These are phyloP conservation scores for Ceratocystiopsis minuta DNA, from an alignment of 2,329 filamentous ascomycete species.

Conservation along the genomic window DNA sequence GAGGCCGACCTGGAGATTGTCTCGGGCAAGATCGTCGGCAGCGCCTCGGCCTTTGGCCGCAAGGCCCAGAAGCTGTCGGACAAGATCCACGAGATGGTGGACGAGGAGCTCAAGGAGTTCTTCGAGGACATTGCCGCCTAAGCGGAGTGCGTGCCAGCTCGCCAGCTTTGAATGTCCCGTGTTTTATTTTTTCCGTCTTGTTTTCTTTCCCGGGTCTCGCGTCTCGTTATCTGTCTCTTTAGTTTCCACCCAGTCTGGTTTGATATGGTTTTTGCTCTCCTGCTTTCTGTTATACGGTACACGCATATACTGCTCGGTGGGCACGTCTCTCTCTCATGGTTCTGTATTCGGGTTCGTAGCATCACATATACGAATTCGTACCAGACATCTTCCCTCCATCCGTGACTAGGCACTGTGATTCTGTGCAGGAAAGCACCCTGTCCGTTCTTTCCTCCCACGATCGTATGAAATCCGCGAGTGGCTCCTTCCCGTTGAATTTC, in stretches of 20 bases:
- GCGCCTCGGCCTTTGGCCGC: conserved; percentile 30
- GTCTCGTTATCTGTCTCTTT: background rate
- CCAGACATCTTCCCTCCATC: no score
- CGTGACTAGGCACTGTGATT: background rate
- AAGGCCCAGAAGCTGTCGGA: conserved; percentile 44
- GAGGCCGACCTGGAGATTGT: conserved; percentile 43
- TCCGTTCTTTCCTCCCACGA: background rate
- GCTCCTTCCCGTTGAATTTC: no score
- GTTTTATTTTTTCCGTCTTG: background rate
- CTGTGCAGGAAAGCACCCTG: background rate
- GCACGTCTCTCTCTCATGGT: background rate
- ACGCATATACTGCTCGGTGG: conserved; percentile 2
- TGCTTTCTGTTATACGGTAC: conserved; percentile 1
- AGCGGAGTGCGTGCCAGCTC: conserved; percentile 8
- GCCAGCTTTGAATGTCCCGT: background rate
- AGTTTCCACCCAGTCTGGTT: background rate
- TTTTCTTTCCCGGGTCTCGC: background rate
- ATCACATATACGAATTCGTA: no score
- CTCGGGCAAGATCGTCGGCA: conserved; percentile 37
- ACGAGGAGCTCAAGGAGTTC: conserved; percentile 43
- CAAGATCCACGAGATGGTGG: conserved; percentile 44
- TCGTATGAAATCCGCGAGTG: no score
- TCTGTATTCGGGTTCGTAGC: background rate
- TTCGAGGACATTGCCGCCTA: conserved; percentile 30
- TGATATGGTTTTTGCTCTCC: background rate